Evolutionary conservation across 176 grass and related monocot species (phyloP).

Genomic region (Themeda triandra): DNA sequence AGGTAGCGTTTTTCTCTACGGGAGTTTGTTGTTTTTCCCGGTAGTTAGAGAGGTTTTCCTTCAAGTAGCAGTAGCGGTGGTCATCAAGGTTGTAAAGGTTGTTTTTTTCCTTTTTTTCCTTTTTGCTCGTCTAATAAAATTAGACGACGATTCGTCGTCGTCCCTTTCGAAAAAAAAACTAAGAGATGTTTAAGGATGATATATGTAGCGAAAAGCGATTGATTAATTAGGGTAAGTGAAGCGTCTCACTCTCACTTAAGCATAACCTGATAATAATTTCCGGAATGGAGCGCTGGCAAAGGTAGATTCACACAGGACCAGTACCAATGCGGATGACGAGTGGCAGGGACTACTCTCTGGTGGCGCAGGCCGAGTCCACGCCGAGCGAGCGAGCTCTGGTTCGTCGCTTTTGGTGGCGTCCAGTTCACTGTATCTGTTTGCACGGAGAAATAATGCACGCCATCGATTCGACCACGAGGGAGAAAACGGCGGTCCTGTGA

Average conservation of each 20-base stretch:
- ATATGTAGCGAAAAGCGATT: background rate
- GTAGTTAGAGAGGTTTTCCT: no score
- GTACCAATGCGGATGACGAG: background rate
- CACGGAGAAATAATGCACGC: no score
- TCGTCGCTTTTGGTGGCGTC: background rate
- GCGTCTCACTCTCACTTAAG: background rate
- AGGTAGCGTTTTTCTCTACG: no score
- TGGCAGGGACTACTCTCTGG: background rate
- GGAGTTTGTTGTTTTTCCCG: no score
- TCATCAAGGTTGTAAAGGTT: no score
- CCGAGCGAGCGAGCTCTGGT: background rate
- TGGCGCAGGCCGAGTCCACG: background rate
- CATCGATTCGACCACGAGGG: no score
- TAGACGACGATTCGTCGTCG: no score
- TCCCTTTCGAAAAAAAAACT: no score
- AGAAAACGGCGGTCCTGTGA: background rate
- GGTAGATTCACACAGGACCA: background rate
- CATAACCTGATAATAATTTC: background rate
- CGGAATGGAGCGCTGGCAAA: background rate
- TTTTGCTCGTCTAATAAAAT: no score
- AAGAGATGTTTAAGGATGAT: no score
- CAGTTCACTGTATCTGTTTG: background rate
- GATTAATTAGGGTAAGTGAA: background rate
- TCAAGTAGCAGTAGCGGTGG: no score
- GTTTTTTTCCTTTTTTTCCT: no score